Percentiles rank a stretch among this genome's conserved stretches.
These are phyloP conservation scores for Glutinoglossum americanum DNA, from an alignment of 495 filamentous ascomycete species.

Conservation along the genomic window DNA sequence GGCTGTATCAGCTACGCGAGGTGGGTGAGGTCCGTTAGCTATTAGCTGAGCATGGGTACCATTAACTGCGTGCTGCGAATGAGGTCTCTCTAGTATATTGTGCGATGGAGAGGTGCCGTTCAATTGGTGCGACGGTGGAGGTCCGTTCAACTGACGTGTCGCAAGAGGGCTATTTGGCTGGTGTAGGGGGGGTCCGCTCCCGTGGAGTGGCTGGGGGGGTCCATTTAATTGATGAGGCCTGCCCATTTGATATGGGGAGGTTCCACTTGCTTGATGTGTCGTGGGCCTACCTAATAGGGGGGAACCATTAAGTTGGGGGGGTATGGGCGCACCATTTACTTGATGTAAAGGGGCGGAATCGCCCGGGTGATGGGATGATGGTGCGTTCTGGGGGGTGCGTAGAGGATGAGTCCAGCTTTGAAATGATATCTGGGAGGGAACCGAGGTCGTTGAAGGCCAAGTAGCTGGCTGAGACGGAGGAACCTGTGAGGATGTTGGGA, in stretches of 20 bases:
- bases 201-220: background rate
- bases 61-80: background rate
- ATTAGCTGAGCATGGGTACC: background rate
- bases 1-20: conserved; percentile 1
- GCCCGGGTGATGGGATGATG: background rate
- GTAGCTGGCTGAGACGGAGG: background rate
- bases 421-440: background rate
- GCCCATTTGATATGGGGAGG: background rate
- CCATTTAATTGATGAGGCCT: background rate
- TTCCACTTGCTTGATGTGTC: background rate
- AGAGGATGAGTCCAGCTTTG: background rate
- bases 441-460: background rate
- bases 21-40: background rate
- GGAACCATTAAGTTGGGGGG: background rate
- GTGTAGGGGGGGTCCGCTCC: background rate
- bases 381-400: background rate
- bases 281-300: background rate
- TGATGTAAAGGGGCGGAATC: background rate
- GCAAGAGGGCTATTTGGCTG: background rate
- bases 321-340: background rate
- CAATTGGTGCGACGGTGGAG: background rate
- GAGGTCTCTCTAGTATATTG: background rate
- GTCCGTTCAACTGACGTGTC: background rate
- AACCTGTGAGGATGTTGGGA: background rate
- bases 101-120: background rate